Base-by-base conservation (phyloP, 257 asterid species). In the Euphrasia confusa region DNA sequence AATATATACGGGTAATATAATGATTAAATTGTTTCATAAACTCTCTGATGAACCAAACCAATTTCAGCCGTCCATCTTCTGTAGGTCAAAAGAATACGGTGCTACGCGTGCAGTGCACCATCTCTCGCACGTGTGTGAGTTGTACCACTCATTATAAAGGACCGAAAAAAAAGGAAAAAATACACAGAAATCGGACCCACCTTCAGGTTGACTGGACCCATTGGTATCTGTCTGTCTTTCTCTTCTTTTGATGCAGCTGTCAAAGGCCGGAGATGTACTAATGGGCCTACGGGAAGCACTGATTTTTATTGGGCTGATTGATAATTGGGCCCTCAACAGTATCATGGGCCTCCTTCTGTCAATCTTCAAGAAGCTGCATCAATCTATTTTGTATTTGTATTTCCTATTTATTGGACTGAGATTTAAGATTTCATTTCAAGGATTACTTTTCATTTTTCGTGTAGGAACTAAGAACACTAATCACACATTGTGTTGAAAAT, bases 71-170 rank as follows among this genome's bases (percentile, higher is more conserved):
- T 50, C 11, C 60, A 66, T 71, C 28, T 6, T 18, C 27, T 33
- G 30, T 3, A 14, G 59, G 77, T 69, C 69, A 50, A 71, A 76
- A 50, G 18, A 45, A 35, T 17, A 37, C 13, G 69, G 65, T 57
- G 14, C 70, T 42, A 50, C 56, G 56, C 56, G 56, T 50, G 56
- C 56, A 50, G 28, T 50, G 74, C 58, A 65, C 65, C 72, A 68
- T 69, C 66, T 69, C 66, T 58, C 70, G 68, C 81, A 73, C 81
- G 81, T 68, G 68, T 60, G 69, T 59, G 68, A 44, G 50, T 32
- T 58, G 14, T 17, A 50, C 40, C 60, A 63, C 26, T 58, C 70
- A 63, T 32, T 4, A 27, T 1, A 60, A 54, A 32, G 28, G 52
- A 26, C 53, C 57, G 15, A 53, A 18, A 50, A 21, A 21, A 21